phyloP scores from a whole-genome alignment of 106 monocot genomes.

The Phalaenopsis aphrodite region DNA sequence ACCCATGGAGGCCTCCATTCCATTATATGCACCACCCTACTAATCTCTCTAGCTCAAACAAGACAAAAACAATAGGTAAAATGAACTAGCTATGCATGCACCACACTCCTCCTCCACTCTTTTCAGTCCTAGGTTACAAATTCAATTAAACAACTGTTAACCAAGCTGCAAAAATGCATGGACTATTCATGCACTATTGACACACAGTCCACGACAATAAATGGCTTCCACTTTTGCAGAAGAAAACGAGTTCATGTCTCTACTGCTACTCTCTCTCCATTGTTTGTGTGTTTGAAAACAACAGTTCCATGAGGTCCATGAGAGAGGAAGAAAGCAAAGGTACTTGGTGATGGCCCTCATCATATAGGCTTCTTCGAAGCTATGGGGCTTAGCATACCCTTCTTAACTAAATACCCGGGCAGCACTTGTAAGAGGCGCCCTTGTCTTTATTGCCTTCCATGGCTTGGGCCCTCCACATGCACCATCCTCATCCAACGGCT shows the following conservation, averaged over 20 bases:
- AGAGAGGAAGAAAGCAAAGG: not conserved
- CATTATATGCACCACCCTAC: no score
- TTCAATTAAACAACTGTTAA: not conserved
- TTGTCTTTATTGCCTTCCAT: slow-evolving; percentile 51
- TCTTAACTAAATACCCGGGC: slow-evolving; percentile 66
- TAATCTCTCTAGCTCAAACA: no score
- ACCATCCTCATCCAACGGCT: not conserved
- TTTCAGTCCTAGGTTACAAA: not conserved
- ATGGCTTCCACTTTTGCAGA: not conserved
- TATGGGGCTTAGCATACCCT: slow-evolving; percentile 22
- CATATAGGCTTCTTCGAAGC: not conserved
- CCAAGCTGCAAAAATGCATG: not conserved
- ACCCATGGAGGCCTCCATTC: no score
- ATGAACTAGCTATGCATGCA: not conserved
- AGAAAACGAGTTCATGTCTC: not conserved
- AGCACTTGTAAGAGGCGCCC: slow-evolving; percentile 75
- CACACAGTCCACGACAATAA: not conserved
- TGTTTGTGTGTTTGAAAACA: not conserved
- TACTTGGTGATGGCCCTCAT: not conserved
- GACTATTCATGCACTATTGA: not conserved
- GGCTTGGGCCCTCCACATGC: not conserved
- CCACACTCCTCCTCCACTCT: not conserved
- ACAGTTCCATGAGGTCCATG: not conserved
- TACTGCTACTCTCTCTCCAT: not conserved
- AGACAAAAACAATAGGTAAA: no score